Evolutionary conservation across 208 protist genomes (phyloP).

Genomic region (Leishmania martiniquensis): DNA sequence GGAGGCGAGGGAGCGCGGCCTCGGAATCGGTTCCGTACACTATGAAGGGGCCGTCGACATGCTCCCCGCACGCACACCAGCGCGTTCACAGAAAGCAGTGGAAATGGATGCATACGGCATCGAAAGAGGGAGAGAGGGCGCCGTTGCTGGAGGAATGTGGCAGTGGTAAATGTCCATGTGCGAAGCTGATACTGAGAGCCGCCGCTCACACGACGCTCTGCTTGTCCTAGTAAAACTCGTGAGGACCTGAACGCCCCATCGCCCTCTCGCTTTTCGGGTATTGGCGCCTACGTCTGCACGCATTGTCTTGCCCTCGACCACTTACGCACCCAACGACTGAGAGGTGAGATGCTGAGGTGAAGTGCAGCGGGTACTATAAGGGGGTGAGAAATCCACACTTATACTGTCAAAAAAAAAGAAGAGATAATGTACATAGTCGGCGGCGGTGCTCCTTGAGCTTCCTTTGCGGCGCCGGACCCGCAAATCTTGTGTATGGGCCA

Average conservation of each 20-base stretch:
- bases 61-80: no score
- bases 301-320: background rate
- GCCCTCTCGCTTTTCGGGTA: background rate
- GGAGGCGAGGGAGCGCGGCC: background rate
- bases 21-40: no score
- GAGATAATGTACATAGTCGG: conserved; percentile 6
- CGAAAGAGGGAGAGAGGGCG: background rate
- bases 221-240: background rate
- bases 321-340: background rate
- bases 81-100: background rate
- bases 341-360: background rate
- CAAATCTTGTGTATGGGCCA: no score
- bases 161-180: background rate
- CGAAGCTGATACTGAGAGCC: background rate
- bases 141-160: background rate
- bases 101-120: background rate
- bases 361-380: background rate
- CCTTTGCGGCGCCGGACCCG: background rate
- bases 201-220: background rate
- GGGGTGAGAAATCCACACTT: background rate
- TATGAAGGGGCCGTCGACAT: background rate
- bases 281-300: background rate
- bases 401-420: background rate
- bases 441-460: no score
- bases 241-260: background rate